Base-by-base conservation (phyloP, 2,329 filamentous ascomycete species). In the Ceratocystis harringtonii region DNA sequence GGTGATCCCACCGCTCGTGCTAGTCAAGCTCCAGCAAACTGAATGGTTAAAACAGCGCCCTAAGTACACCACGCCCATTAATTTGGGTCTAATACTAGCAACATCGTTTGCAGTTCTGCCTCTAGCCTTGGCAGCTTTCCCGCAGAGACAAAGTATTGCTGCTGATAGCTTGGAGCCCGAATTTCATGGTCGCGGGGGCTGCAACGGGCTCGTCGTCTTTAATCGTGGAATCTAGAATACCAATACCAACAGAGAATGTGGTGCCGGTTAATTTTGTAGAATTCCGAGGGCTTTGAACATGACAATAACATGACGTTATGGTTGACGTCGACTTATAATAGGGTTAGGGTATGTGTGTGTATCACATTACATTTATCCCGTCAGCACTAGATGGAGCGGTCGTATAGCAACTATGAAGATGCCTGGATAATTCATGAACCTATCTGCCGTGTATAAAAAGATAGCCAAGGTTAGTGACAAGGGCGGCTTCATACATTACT, bases 81-180 rank as follows among this genome's bases (percentile, higher is more conserved):
- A 99, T 76, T 76, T 99, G 68, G 90, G 84, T 0, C 76, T 99
- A 70, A 95, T 99, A 70, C 80, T 96, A 63, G 82, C 84, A 1
- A 96, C 92, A 25, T 94, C 89, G 70, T 84, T 96, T 68, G 89
- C 91, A 70, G 94, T 92, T 8, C 78, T 99, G 71, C 94, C 94
- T 48, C 79, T 97, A 68, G 94, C 94, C 17, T 79, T 99, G 63
- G 94, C 86, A 7, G 90, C 90, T 1, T 99, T 99, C 77, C 94
- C 94, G 3, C 92, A 96, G 77, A 81, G 91, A 69, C 90, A 99
- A 78, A 83, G 84, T 69, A 88, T 97, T 52, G 82, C 81, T 69
- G 91, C 88, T 0, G 81, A 83, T 36, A 84, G 79, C 62, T 77
- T 99, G 66, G 94, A 97, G 79, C 80, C 87, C 69, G 89, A 96